Conservation (phyloP, 768 basidiomycete species). For the Hysterangium stoloniferum region DNA sequence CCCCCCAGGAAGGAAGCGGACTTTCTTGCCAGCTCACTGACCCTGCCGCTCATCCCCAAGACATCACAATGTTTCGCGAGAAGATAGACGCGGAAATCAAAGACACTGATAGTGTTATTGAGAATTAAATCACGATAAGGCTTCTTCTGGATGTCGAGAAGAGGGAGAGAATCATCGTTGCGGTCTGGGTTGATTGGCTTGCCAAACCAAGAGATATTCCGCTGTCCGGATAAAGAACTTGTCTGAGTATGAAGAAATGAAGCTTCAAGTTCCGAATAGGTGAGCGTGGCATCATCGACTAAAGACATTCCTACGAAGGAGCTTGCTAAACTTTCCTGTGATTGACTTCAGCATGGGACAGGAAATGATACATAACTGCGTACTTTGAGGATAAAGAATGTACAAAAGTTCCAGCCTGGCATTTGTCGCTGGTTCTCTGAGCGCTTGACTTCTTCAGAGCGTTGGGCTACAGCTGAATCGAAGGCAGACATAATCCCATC, state of each 20-base stretch:
- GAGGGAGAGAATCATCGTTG: conserved; percentile 72
- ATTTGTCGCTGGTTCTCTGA: conserved; percentile 85
- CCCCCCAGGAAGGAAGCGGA: conserved; percentile 66
- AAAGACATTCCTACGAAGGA: conserved; percentile 90
- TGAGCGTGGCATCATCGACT: conserved; percentile 79
- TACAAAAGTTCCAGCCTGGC: conserved; percentile 99
- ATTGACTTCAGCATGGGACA: neutral
- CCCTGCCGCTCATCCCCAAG: conserved; percentile 57
- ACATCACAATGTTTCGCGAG: conserved; percentile 79
- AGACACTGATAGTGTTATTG: conserved; percentile 83
- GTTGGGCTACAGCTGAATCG: conserved; percentile 63
- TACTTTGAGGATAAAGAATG: conserved; percentile 93
- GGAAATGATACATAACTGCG: conserved; percentile 12
- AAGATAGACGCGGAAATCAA: conserved; percentile 89
- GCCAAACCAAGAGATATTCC: conserved; percentile 89
- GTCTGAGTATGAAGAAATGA: conserved; percentile 67
- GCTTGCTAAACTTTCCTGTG: conserved; percentile 85
- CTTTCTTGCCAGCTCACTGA: conserved; percentile 66
- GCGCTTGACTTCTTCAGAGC: conserved; percentile 86
- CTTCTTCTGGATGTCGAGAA: conserved; percentile 74
- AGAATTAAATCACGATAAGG: conserved; percentile 86
- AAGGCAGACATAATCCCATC: conserved; percentile 83
- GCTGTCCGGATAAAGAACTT: conserved; percentile 34
- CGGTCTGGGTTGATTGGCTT: conserved; percentile 62
- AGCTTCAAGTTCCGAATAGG: conserved; percentile 88